Base-by-base conservation (phyloP, 2,329 filamentous ascomycete species). In the Colletotrichum lini region DNA sequence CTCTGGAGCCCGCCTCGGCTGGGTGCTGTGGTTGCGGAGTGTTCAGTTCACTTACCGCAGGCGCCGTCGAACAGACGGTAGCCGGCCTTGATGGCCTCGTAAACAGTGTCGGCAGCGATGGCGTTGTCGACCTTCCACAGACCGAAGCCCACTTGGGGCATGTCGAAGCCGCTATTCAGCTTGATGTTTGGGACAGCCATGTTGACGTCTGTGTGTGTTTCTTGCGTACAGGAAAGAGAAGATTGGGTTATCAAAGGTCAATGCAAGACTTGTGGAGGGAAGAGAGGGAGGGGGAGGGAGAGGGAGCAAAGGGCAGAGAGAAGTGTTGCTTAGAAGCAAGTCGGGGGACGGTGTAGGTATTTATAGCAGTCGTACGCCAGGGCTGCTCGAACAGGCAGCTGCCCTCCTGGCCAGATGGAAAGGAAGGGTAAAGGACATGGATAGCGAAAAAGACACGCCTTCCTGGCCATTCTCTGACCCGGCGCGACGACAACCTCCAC, bases 81-180 rank as follows among this genome's bases (percentile, higher is more conserved):
- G 50, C 89, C 89, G 61, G 83, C 82, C 84, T 90, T 91, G 84
- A 91, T 90, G 78, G 89, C 90, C 73, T 95, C 91, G 87, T 96
- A 96, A 76, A 96, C 91, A 72, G 89, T 90, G 77, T 96, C 93
- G 77, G 93, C 90, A 79, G 89, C 91, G 66, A 89, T 91, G 65
- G 89, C 88, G 75, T 92, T 93, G 81, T 90, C 90, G 74, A 96
- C 92, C 85, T 96, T 96, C 94, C 94, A 96, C 75, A 96, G 88
- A 71, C 92, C 92, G 80, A 93, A 93, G 81, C 92, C 92, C 75
- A 94, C 91, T 80, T 92, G 89, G 78, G 92, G 92, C 92, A 94
- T 94, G 77, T 92, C 86, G 76, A 88, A 79, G 82, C 90, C 90
- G 81, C 85, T 90, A 83, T 84, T 91, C 73, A 92, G 88, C 84